phyloP scores from a whole-genome alignment of 805 yeast genomes.

The Candida fluviatilis region DNA sequence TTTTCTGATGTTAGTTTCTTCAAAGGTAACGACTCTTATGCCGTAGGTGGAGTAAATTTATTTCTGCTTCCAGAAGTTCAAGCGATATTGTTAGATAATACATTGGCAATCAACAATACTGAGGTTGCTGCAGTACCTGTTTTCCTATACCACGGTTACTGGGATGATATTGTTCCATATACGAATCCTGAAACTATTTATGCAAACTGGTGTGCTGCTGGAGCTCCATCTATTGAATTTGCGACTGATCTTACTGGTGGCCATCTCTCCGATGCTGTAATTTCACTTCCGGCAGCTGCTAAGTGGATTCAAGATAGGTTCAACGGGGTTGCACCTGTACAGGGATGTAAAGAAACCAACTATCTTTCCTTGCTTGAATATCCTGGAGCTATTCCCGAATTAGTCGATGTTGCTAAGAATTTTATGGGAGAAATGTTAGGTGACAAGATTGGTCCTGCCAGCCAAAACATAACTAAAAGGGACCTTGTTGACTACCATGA shows the following conservation, averaged over 20 bases:
- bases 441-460: conserved; percentile 2
- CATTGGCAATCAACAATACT: conserved; percentile 14
- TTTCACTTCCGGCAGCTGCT: conserved; percentile 19
- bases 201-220: conserved; percentile 24
- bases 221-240: conserved; percentile 25
- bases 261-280: conserved; percentile 19
- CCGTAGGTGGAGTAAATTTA: conserved; percentile 15
- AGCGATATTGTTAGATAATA: conserved; percentile 17
- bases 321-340: conserved; percentile 39
- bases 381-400: conserved; percentile 19
- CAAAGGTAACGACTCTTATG: conserved; percentile 9
- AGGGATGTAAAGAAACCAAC: conserved; percentile 50
- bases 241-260: conserved; percentile 20
- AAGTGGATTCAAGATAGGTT: conserved; percentile 16
- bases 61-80: conserved; percentile 11
- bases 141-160: conserved; percentile 16
- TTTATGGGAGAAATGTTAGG: not conserved
- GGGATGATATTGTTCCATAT: conserved; percentile 18
- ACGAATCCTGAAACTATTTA: conserved; percentile 18
- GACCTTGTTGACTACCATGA: not conserved
- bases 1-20: conserved; percentile 10
- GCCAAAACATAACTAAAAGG: not conserved
- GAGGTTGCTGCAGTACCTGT: conserved; percentile 18
- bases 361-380: conserved; percentile 43
- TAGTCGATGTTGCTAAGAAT: not conserved